Base-by-base conservation (phyloP, 495 filamentous ascomycete genomes). In the Durotheca rogersii region DNA sequence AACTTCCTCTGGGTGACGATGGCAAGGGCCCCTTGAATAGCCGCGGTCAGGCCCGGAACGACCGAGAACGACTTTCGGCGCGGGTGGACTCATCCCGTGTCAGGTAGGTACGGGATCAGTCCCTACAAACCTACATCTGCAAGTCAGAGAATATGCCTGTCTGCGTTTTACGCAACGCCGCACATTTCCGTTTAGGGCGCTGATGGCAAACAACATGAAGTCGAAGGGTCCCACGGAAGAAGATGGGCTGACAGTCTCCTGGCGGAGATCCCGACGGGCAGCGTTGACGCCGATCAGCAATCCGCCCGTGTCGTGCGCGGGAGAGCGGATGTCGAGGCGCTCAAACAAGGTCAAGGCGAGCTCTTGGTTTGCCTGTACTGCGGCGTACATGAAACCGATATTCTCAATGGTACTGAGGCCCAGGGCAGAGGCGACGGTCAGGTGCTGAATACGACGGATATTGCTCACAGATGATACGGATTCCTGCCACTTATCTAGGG, bases 1-100 rank as follows among this genome's bases (percentile, higher is more conserved):
- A 41, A 50, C 12, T 12, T 34, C 12, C 25, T 50, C 37, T 16
- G 37, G 6, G 36, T 21, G 7, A 35, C 18, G 11, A 35, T 6
- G 3, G 18, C 5, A 6, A 50, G 14, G 1, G 19, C 35, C 12
- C 29, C 37, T 4, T 34, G 36, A 3, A 35, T 19, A 6, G 38
- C 17, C 7, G 29, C 5, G 19, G 30, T 29, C 16, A 50, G 23
- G 4, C 7, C 17, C 4, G 41, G 1, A 14, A 41, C 29, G 7
- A 27, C 12, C 3, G 41, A 12, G 7, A 50, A 27, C 18, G 47
- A 50, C 14, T 29, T 41, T 6, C 42, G 38, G 11, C 30, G 50
- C 4, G 61, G 57, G 38, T 65, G 61, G 11, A 65, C 47, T 58
- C 61, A 65, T 23, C 61, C 61, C 4, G n/a, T n/a, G n/a, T n/a